Evolutionary conservation across 345 rosid genomes (phyloP), one percentile per base, ranked within the genome.

Genomic region (Eucalyptus marginata): DNA sequence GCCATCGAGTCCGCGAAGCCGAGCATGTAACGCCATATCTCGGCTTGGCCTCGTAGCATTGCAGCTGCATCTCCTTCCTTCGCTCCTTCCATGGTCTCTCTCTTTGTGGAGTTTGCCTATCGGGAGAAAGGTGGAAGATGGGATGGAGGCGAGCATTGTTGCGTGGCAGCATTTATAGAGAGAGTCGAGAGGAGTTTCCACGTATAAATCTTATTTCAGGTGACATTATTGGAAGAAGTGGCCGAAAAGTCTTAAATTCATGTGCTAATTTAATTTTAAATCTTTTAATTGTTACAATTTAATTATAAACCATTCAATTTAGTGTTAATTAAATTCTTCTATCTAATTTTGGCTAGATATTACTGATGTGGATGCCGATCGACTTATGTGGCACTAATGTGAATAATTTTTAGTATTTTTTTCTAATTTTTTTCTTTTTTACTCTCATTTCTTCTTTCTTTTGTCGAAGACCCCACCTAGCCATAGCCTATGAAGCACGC

Each of bases 1-100:
- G 91, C 94, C 93, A 92, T 90, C 24, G 94, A 91, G 86, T 93
- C 93, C 12, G 50, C 92, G 86, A 90, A 93, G n/a, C 89, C 79
- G 18, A 91, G 89, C 91, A 88, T 64, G 89, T 40, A 24, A 7
- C 33, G 88, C 93, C 89, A 90, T 86, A 92, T 76, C 22, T 87
- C 59, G 7, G 88, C 88, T 84, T 92, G 92, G 46, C 92, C 91
- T 54, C 85, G 71, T 3, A 88, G 68, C 50, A 81, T 50, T 33
- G 86, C 91, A 40, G 90, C 92, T 15, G 88, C 90, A 31, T 49
- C 71, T 29, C 59, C 91, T 22, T 59, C 88, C 31, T 89, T 88
- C 88, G 76, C 71, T 56, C 50, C 59, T 86, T 64, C 64, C 71
- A 88, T 44, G 87, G 87, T n/a, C 36, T 50, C 54, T 25, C 54